Base-by-base conservation (phyloP, 805 yeast genomes). In the Candida easanensis region DNA sequence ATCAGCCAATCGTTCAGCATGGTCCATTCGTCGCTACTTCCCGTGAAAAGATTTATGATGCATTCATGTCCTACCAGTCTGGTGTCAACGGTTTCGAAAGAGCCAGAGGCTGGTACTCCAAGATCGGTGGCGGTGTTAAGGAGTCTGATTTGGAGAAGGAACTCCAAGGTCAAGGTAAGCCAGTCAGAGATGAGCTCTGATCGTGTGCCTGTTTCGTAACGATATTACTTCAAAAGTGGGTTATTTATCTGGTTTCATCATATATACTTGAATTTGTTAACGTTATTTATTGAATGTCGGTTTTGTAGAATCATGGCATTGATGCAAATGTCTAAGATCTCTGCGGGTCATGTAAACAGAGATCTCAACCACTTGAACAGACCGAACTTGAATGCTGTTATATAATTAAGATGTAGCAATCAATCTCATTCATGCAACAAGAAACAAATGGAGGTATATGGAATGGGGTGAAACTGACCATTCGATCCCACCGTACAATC, bases 1-100 rank as follows among this genome's bases (percentile, higher is more conserved):
- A 86, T 53, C 96, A 88, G 67, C 77, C 79, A 15, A 72, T 84
- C 42, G 84, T 87, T 25, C 96, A 89, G 60, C 83, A 88, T 60
- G 97, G 97, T 15, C 97, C 97, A 13, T 90, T 89, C 59, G 97
- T 89, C 16, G 91, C 86, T 48, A 77, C 85, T 7, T 66, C 83
- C 18, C 71, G 73, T 42, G 84, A 79, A 40, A 78, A 77, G 49
- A 82, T 89, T 46, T 73, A 79, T 51, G 65, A 83, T 53, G 93
- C 88, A 0, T 81, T 86, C 55, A 55, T 66, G 62, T 89, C 85
- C 59, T 90, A 84, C 61, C 91, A 84, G 63, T 61, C 65, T 38
- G 83, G 79, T 44, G 62, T 67, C 21, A 82, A 83, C 59, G 91
- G 91, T 1, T 85, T 85, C 55, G 88, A 80, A 60, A 76, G 74